These are phyloP conservation scores for Globisporangium abappressorium DNA, from an alignment of 352 stramenopile genomes.

Conservation along the genomic window DNA sequence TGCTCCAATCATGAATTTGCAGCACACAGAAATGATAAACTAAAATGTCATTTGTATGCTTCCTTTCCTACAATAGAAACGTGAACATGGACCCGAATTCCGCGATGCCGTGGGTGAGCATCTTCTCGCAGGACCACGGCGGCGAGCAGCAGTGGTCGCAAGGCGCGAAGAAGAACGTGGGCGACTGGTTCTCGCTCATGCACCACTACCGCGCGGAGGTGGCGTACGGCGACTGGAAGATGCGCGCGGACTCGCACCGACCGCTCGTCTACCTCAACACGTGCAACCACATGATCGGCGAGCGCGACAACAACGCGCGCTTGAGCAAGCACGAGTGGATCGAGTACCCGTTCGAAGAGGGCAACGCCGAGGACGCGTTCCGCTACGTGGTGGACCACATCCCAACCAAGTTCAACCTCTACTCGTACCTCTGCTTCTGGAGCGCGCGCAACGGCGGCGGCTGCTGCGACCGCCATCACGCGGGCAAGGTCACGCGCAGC, in stretches of 20 bases:
- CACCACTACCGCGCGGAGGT: conserved; percentile 79
- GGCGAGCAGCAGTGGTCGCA: conserved; percentile 81
- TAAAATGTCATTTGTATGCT: not conserved
- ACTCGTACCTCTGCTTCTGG: conserved; percentile 81
- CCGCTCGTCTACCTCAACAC: conserved; percentile 86
- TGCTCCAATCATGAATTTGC: too few species aligned
- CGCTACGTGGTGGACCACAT: conserved; percentile 77
- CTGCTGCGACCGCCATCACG: conserved; percentile 64
- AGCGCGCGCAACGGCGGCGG: conserved; percentile 71
- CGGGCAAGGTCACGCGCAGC: conserved; percentile 48
- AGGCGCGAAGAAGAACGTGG: conserved; percentile 77
- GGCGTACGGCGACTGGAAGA: conserved; percentile 41
- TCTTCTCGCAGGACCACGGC: conserved; percentile 74
- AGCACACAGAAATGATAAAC: not conserved
- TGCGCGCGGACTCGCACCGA: conserved; percentile 38
- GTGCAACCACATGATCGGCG: conserved; percentile 89
- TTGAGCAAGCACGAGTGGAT: conserved; percentile 79
- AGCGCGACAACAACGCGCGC: conserved; percentile 76
- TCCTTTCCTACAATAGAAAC: conserved; percentile 27
- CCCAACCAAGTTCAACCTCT: conserved; percentile 87
- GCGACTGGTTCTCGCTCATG: conserved; percentile 89
- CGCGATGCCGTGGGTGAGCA: conserved; percentile 46
- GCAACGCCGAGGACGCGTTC: conserved; percentile 68
- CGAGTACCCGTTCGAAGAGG: conserved; percentile 78
- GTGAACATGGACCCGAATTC: conserved; percentile 54